Evolutionary conservation across 371 early-diverging fungal species (phyloP).

Genomic region (Apophysomyces elegans): DNA sequence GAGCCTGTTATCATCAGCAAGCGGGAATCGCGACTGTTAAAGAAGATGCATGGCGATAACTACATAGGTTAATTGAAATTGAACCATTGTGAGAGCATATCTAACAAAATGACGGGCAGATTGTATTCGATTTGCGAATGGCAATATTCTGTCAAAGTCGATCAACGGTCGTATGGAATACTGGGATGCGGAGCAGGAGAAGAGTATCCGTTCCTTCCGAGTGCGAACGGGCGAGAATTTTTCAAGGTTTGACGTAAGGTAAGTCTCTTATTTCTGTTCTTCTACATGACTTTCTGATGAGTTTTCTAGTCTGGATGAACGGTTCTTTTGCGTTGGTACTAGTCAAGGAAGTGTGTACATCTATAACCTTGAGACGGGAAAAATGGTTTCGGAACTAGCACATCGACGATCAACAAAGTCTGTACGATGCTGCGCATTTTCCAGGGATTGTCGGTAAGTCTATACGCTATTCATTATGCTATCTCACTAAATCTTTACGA

Average conservation of each 20-base stretch:
- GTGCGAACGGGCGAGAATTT: slow-evolving; percentile 44
- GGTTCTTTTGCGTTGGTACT: slow-evolving; percentile 77
- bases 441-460: slow-evolving; percentile 75
- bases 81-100: neutral
- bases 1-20: slow-evolving; percentile 41
- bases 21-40: slow-evolving; percentile 38
- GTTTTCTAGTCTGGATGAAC: slow-evolving; percentile 60
- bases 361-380: slow-evolving; percentile 70
- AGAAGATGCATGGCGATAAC: slow-evolving; percentile 45
- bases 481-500: neutral
- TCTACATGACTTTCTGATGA: neutral
- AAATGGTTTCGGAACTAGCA: slow-evolving; percentile 63
- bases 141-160: slow-evolving; percentile 72
- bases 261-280: neutral
- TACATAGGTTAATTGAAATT: slow-evolving; percentile 35
- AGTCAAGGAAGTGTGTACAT: slow-evolving; percentile 71
- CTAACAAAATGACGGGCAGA: slow-evolving; percentile 34
- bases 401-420: slow-evolving; percentile 82
- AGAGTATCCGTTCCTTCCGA: slow-evolving; percentile 41
- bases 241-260: slow-evolving; percentile 53
- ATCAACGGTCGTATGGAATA: slow-evolving; percentile 76
- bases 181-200: slow-evolving; percentile 63
- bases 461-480: neutral
- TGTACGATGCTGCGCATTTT: slow-evolving; percentile 78
- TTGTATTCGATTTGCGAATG: slow-evolving; percentile 70